phyloP scores from a whole-genome alignment of 306 rosid species.

The Delonix regia region DNA sequence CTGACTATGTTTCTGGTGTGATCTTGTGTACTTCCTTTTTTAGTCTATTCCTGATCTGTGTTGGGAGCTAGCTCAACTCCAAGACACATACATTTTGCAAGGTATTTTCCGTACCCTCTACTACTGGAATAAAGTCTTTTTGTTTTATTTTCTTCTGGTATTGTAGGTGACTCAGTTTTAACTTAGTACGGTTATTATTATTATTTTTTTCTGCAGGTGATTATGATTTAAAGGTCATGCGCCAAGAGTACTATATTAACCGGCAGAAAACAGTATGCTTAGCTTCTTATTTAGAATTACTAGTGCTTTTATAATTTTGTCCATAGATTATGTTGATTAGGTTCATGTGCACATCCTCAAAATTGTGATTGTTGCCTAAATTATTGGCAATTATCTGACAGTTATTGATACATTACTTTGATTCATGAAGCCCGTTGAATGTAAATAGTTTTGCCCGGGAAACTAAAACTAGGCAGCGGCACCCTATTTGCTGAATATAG shows the following conservation, averaged over 20 bases:
- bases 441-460: not conserved
- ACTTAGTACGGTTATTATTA: constrained; percentile 33
- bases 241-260: constrained; percentile 91
- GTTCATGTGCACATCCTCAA: constrained; percentile 21
- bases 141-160: constrained; percentile 6
- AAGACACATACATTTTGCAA: constrained; percentile 95
- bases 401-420: not conserved
- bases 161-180: not conserved
- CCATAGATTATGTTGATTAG: constrained; percentile 14
- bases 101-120: constrained; percentile 47
- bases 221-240: constrained; percentile 97
- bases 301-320: constrained; percentile 1
- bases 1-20: constrained; percentile 19
- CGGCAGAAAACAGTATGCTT: constrained; percentile 82
- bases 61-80: constrained; percentile 98
- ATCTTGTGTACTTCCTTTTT: constrained; percentile 23
- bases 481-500: not conserved
- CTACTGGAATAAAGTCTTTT: constrained; percentile 16
- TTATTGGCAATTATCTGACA: not conserved
- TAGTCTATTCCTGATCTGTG: constrained; percentile 94
- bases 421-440: constrained; percentile 3
- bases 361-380: constrained; percentile 30
- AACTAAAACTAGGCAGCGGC: constrained; percentile 8
- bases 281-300: constrained; percentile 25
- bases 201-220: constrained; percentile 73